Percentiles rank a stretch among this genome's conserved stretches.
phyloP scores from a whole-genome alignment of 306 rosid genomes.

The Cucurbita maxima region DNA sequence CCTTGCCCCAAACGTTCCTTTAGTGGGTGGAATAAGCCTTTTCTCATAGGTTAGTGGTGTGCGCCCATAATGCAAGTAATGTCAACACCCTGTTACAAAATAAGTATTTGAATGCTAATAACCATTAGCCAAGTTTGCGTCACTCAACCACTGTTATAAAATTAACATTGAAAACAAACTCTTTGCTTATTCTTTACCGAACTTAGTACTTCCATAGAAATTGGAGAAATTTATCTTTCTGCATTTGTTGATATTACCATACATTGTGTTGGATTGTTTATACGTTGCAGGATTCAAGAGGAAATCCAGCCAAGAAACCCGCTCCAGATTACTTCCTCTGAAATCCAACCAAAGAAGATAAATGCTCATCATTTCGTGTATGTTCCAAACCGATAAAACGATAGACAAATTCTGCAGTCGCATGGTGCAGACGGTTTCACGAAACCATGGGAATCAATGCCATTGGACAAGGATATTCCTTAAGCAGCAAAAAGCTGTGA shows the following conservation, averaged over 20 bases:
- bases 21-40: background rate
- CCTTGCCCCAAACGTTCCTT: no score
- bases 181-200: background rate
- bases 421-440: constrained; percentile 12
- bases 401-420: constrained; percentile 7
- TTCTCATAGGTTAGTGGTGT: background rate
- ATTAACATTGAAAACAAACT: background rate
- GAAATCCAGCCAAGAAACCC: constrained; percentile 78
- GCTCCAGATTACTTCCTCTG: constrained; percentile 92
- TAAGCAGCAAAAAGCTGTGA: constrained; percentile 18
- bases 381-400: constrained; percentile 26
- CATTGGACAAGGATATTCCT: constrained; percentile 11
- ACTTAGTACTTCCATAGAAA: background rate
- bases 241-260: background rate
- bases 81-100: background rate
- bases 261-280: background rate
- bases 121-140: no score
- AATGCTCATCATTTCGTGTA: constrained; percentile 3
- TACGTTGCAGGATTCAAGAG: constrained; percentile 74
- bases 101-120: no score
- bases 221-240: background rate
- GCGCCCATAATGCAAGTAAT: background rate
- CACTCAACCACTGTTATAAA: no score
- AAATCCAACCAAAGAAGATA: constrained; percentile 7
- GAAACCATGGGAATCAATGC: background rate